Conservation (phyloP, 2,329 filamentous ascomycete genomes). For the Hymenoscyphus infarciens region DNA sequence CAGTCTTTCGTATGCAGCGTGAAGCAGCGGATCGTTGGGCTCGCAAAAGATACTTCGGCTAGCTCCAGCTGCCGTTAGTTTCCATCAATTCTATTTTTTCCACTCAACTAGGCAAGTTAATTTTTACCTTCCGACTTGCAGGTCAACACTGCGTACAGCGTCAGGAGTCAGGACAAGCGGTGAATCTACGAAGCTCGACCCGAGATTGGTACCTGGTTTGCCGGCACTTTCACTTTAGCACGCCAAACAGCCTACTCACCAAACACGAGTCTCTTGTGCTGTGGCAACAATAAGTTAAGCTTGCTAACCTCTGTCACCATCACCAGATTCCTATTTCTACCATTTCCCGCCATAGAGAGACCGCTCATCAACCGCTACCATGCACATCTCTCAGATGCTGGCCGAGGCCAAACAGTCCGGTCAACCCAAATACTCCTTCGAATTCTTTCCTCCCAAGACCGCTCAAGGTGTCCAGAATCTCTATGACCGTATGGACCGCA, state of each 20-base stretch:
- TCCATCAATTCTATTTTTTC: conserved; percentile 16
- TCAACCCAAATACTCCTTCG: conserved; percentile 93
- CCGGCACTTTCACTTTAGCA: too few species aligned
- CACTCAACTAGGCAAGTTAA: conserved; percentile 11
- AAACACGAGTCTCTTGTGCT: neutral
- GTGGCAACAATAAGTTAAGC: neutral
- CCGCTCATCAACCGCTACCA: conserved; percentile 44
- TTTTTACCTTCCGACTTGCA: conserved; percentile 6
- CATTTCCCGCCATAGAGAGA: neutral
- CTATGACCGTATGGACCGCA: conserved; percentile 98
- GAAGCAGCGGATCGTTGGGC: conserved; percentile 48
- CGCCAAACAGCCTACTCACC: neutral
- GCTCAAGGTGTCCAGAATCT: conserved; percentile 97
- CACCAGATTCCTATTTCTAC: conserved; percentile 8
- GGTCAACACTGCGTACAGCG: neutral
- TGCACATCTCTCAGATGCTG: conserved; percentile 96
- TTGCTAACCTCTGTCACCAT: conserved; percentile 4
- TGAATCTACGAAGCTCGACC: neutral
- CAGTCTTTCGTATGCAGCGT: conserved; percentile 44
- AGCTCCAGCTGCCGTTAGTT: conserved; percentile 31
- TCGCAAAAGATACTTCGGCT: conserved; percentile 43
- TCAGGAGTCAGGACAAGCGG: neutral
- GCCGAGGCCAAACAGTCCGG: conserved; percentile 73
- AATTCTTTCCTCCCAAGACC: conserved; percentile 98
- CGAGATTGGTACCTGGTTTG: neutral